A percentile compares a stretch with the other conserved stretches of the same genome.
Conservation (phyloP, 2,329 filamentous ascomycete genomes). For the Cladosporium sp. region DNA sequence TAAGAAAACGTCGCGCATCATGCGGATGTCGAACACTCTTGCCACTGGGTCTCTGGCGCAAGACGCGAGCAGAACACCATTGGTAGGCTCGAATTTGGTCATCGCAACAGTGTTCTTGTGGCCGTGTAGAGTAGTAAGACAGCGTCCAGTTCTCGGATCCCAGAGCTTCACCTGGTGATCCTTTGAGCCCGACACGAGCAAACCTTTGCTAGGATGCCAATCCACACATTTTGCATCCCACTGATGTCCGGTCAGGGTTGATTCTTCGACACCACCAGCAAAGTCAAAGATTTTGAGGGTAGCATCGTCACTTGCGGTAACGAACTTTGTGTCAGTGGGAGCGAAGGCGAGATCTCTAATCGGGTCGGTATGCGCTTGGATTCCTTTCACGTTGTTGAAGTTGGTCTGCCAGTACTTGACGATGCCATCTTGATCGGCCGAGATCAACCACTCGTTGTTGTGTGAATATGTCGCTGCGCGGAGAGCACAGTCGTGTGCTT, state of each 20-base stretch:
- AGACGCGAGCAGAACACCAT: slow-evolving; percentile 83
- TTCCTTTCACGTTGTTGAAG: slow-evolving; percentile 97
- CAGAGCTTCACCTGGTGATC: slow-evolving; percentile 97
- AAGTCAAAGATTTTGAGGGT: slow-evolving; percentile 97
- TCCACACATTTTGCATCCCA: slow-evolving; percentile 98
- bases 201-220: slow-evolving; percentile 93
- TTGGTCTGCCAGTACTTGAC: slow-evolving; percentile 99
- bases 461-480: slow-evolving; percentile 85
- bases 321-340: slow-evolving; percentile 92
- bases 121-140: slow-evolving; percentile 88
- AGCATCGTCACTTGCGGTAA: slow-evolving; percentile 92
- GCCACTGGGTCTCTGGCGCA: slow-evolving; percentile 92
- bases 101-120: slow-evolving; percentile 98
- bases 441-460: slow-evolving; percentile 95
- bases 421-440: slow-evolving; percentile 89
- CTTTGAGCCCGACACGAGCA: slow-evolving; percentile 94
- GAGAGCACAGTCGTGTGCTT: slow-evolving; percentile 88
- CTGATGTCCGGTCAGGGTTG: slow-evolving; percentile 84
- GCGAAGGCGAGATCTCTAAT: slow-evolving; percentile 91
- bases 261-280: slow-evolving; percentile 78
- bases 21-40: slow-evolving; percentile 88
- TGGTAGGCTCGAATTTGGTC: slow-evolving; percentile 82
- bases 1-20: slow-evolving; percentile 97
- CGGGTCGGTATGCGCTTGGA: slow-evolving; percentile 85
- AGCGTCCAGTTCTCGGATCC: slow-evolving; percentile 90